Evolutionary conservation across 148 eudicot species (phyloP).

Genomic region (Arctostaphylos glauca): DNA sequence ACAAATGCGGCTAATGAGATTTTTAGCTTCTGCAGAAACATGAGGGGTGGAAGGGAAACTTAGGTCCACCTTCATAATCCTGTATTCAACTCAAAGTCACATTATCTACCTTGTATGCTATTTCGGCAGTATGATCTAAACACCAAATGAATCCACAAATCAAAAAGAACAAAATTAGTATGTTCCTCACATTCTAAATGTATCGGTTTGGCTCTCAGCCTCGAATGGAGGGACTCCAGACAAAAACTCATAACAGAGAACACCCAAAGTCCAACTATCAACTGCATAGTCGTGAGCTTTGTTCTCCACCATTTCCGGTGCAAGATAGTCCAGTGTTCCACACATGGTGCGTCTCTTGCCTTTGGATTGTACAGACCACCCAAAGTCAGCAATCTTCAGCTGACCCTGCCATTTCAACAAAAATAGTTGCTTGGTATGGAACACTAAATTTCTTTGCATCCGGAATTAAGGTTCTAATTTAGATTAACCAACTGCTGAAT

Average conservation of each 20-base stretch:
- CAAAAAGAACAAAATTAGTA: background rate
- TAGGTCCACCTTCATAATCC: conserved; percentile 70
- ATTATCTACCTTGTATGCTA: background rate
- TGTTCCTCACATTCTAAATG: conserved; percentile 54
- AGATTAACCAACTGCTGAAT: background rate
- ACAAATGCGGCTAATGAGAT: conserved; percentile 68
- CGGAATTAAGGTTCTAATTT: background rate
- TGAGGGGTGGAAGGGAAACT: conserved; percentile 59
- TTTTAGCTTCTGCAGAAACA: conserved; percentile 62
- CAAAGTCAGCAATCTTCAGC: conserved; percentile 83
- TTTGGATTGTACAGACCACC: conserved; percentile 84
- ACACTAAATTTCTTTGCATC: background rate
- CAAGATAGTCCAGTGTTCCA: conserved; percentile 85
- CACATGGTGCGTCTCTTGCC: conserved; percentile 77
- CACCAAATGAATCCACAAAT: background rate
- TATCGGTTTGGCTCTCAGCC: conserved; percentile 71
- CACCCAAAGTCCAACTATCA: conserved; percentile 83
- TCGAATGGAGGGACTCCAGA: conserved; percentile 90
- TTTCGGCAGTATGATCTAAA: background rate
- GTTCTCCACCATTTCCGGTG: conserved; percentile 95
- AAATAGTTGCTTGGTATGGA: background rate
- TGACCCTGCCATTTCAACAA: conserved; percentile 45
- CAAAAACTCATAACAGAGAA: conserved; percentile 79
- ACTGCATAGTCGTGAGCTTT: conserved; percentile 83
- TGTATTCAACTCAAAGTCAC: conserved; percentile 25